Percentiles rank a stretch among this genome's conserved stretches.
Evolutionary conservation across 1,284 basidiomycete species (phyloP).

Genomic region (Anthracocystis walkeri): DNA sequence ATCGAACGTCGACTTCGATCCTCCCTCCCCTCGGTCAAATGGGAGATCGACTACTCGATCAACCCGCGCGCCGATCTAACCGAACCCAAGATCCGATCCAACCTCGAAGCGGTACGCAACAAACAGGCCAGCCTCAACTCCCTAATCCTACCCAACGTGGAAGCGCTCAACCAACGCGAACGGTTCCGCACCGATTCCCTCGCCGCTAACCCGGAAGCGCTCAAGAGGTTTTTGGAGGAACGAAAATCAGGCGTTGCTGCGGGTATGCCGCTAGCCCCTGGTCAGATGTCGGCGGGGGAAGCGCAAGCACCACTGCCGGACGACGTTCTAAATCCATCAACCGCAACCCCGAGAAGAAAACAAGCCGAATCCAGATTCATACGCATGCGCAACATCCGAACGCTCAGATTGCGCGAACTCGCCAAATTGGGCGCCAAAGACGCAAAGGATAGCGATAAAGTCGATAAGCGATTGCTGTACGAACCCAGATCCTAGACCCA

Average conservation of each 20-base stretch:
- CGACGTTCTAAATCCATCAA: conserved; percentile 8
- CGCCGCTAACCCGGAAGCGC: conserved; percentile 50
- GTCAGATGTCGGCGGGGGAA: conserved; percentile 40
- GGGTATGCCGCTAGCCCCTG: conserved; percentile 65
- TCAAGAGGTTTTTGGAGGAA: conserved; percentile 59
- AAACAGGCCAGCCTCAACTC: conserved; percentile 46
- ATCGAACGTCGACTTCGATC: conserved; percentile 41
- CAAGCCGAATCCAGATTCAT: conserved; percentile 47
- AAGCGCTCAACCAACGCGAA: conserved; percentile 63
- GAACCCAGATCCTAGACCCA: conserved; percentile 26
- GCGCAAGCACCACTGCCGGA: conserved; percentile 3
- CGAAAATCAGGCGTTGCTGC: conserved; percentile 51
- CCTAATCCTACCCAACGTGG: conserved; percentile 64
- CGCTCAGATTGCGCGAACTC: conserved; percentile 50
- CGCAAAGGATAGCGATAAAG: conserved; percentile 6
- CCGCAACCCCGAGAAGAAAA: conserved; percentile 11
- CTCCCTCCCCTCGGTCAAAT: conserved; percentile 31
- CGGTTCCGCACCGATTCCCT: conserved; percentile 46
- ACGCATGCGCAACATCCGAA: conserved; percentile 43
- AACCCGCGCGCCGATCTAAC: conserved; percentile 52
- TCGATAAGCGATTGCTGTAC: conserved; percentile 41
- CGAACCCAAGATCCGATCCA: conserved; percentile 35
- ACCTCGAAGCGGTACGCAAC: conserved; percentile 49
- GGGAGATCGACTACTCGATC: conserved; percentile 64
- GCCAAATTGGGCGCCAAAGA: conserved; percentile 56